Base-by-base conservation (phyloP, 495 filamentous ascomycete species). In the Neohortaea acidophila region DNA sequence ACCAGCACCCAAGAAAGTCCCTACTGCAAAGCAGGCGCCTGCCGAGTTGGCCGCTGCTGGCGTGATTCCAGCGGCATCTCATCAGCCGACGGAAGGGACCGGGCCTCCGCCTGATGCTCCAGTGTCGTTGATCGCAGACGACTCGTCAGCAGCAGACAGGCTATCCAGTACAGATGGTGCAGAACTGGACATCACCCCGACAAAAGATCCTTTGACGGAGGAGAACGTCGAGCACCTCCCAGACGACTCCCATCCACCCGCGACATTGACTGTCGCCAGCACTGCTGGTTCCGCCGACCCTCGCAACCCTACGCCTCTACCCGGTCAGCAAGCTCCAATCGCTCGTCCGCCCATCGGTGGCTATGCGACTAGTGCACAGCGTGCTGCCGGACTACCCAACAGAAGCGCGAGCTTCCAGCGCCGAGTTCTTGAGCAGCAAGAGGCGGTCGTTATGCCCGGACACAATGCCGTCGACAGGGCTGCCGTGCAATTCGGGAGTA, bases 361-460 rank as follows among this genome's bases (percentile, higher is more conserved):
- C 36, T 89, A 72, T 52, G 80, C 76, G 14, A 65, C 80, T 5
- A 77, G 71, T 30, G 81, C 84, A 9, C 64, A 76, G 49, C 91
- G 87, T 60, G 81, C 85, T 14, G 75, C 79, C 27, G 57, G 67
- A 56, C 43, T 54, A 24, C 45, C 66, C 30, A 59, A 59, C 28
- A 75, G 86, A 30, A 75, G 76, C 20, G 69, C 84, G 21, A 81
- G 76, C 49, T 81, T 77, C 52, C 75, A 86, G 54, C 75, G 86
- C 20, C 76, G 82, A 45, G 69, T 93, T 28, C 68, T 91, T 50
- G 85, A 94, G 45, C 89, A 99, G 52, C 85, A 87, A 53, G 91
- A 99, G 57, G 83, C 86, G 13, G 89, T 99, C 24, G 81, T 94
- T 35, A 96, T 99, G 89, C 89, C 89, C 21, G 84, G 84, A n/a